Evolutionary conservation across 305 asterid species (phyloP), one percentile per base, ranked within the genome.

Genomic region (Fraxinus ornus): DNA sequence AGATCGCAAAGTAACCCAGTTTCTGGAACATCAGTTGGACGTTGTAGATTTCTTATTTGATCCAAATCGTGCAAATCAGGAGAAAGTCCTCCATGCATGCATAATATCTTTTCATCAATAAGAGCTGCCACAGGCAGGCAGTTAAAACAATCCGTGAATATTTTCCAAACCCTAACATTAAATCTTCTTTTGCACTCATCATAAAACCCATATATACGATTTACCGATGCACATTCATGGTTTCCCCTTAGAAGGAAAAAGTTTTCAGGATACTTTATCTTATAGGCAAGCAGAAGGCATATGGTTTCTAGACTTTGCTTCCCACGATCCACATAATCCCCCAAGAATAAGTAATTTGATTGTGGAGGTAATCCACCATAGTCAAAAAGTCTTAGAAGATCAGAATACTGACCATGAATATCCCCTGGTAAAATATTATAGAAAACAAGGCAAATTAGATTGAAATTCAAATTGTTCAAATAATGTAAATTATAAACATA

Each of bases 41-140:
- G 95, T 4, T 82, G 91, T 33, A 94, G 83, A 85, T 90, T 92
- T 81, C 97, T 88, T 72, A 94, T 90, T 85, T 94, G 97, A 85
- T 92, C 91, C 82, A 94, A 83, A 88, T 89, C 83, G 68, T 88
- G 88, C 41, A 94, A 90, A 64, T 91, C 94, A 2, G 98, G 98
- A 41, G 98, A 94, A 75, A 94, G 97, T 15, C 98, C 98, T 13
- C 98, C 98, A 35, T 94, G 98, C 98, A 94, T 94, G 87, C 98
- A 94, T 80, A 94, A 80, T 79, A 94, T 94, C 90, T 94, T 94
- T 75, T 94, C 95, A 47, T 94, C 98, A 30, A 92, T 84, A 78
- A 94, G 89, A 80, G 98, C 98, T 2, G 95, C 97, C 77, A 90
- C 93, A 7, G 98, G 98, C 76, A 94, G 85, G 89, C 97, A 94